These are phyloP conservation scores for Lecanicillium sp. DNA, from an alignment of 2,329 filamentous ascomycete species.

Conservation along the genomic window DNA sequence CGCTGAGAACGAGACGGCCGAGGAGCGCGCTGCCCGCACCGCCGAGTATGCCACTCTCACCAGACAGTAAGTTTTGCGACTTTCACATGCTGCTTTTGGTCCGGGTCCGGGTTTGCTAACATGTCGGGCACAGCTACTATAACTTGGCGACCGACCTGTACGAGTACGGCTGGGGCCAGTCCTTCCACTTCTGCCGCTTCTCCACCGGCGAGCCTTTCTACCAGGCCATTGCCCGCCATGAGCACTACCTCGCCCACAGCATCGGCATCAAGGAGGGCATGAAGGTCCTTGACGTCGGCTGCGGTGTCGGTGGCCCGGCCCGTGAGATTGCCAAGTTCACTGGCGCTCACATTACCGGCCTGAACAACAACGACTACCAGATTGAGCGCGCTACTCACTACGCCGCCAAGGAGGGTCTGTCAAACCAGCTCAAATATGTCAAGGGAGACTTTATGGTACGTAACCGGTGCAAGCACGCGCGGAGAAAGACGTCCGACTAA, in stretches of 20 bases:
- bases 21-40: slow-evolving; percentile 70
- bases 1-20: slow-evolving; percentile 72
- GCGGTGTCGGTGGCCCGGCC: slow-evolving; percentile 91
- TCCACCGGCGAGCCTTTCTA: slow-evolving; percentile 78
- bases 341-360: slow-evolving; percentile 76
- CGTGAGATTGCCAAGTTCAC: slow-evolving; percentile 96
- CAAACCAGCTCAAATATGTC: slow-evolving; percentile 73
- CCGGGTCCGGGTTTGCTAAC: slow-evolving; percentile 16
- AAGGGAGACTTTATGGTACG: slow-evolving; percentile 93
- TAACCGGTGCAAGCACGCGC: background rate
- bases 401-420: slow-evolving; percentile 71
- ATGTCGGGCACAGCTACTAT: slow-evolving; percentile 61
- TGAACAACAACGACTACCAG: slow-evolving; percentile 99
- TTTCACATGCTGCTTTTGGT: slow-evolving; percentile 6
- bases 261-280: slow-evolving; percentile 81
- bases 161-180: slow-evolving; percentile 94
- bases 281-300: slow-evolving; percentile 92
- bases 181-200: slow-evolving; percentile 97
- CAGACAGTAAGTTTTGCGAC: slow-evolving; percentile 67
- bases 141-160: slow-evolving; percentile 94
- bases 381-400: slow-evolving; percentile 88
- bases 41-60: slow-evolving; percentile 91
- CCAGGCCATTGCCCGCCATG: slow-evolving; percentile 90
- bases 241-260: slow-evolving; percentile 91
- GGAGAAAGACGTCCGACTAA: background rate